Base-by-base conservation (phyloP, 768 basidiomycete genomes). In the Kwoniella newhampshirensis region DNA sequence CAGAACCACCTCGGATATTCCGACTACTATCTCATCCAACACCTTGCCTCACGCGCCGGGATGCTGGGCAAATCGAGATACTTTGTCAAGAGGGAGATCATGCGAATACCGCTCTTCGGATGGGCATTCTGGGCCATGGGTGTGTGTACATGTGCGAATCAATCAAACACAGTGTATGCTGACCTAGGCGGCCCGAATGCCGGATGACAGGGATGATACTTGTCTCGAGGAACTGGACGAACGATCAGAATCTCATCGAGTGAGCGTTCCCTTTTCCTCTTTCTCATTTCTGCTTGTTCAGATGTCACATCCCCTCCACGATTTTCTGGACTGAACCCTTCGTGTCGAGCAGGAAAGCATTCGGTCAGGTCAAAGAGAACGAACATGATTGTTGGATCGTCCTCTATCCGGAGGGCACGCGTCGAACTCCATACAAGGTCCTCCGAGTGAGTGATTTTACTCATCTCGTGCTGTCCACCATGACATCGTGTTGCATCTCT, bases 151-250 rank as follows among this genome's bases (percentile, higher is more conserved):
- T n/a, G n/a, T n/a, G n/a, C n/a, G n/a, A n/a, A n/a, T n/a, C n/a
- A n/a, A n/a, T n/a, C n/a, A n/a, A n/a, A n/a, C n/a, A n/a, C n/a
- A n/a, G n/a, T n/a, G n/a, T n/a, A n/a, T n/a, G n/a, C n/a, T n/a
- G n/a, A n/a, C n/a, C n/a, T n/a, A n/a, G n/a, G n/a, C 36, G 9
- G 27, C 36, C 28, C 35, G 30, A 36, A n/a, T n/a, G n/a, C n/a
- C n/a, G n/a, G n/a, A n/a, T n/a, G n/a, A n/a, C n/a, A 50, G 67
- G 67, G 8, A 70, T 70, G 68, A 67, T 70, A 9, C 51, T 70
- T 11, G 63, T 70, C 13, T 70, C 68, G 20, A 27, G 66, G 35
- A 59, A 65, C 44, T 70, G 68, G 68, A 65, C 68, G 30, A 57
- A 48, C 21, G 68, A 70, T 28, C 27, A 42, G 13, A 17, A 47